A percentile compares a stretch with the other conserved stretches of the same genome.
Conservation (phyloP, 371 early-diverging fungal species). For the Actinomucor elegans region DNA sequence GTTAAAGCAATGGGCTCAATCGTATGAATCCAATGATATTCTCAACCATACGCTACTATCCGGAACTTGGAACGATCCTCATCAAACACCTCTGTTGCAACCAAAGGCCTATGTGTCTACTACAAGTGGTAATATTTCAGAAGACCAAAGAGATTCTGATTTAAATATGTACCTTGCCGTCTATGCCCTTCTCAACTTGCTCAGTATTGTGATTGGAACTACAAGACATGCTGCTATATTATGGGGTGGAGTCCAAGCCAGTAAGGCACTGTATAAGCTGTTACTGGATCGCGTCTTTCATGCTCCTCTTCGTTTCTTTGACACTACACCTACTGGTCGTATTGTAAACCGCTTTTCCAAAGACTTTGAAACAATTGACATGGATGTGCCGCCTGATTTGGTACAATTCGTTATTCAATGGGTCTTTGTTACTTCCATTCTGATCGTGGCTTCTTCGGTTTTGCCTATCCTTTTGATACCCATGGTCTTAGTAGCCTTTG, state of each 20-base stretch:
- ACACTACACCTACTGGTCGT: constrained; percentile 59
- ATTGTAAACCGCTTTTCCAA: constrained; percentile 72
- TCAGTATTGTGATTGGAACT: constrained; percentile 27
- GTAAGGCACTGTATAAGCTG: constrained; percentile 4
- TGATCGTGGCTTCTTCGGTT: constrained; percentile 55
- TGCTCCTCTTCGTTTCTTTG: constrained; percentile 40
- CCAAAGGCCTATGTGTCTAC: not conserved
- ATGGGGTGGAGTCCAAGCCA: constrained; percentile 39
- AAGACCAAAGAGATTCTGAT: not conserved
- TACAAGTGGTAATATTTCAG: not conserved
- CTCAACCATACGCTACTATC: not conserved
- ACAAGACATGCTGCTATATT: constrained; percentile 32
- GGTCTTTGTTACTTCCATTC: constrained; percentile 51
- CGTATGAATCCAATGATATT: constrained; percentile 18
- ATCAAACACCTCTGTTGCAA: not conserved
- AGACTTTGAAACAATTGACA: constrained; percentile 48
- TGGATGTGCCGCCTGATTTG: constrained; percentile 36
- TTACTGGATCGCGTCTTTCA: constrained; percentile 24
- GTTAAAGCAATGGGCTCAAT: constrained; percentile 54
- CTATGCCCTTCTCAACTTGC: constrained; percentile 40
- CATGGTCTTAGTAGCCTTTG: constrained; percentile 32
- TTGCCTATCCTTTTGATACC: constrained; percentile 53
- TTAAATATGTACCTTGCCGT: constrained; percentile 32
- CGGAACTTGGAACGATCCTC: not conserved
- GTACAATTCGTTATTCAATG: constrained; percentile 58